Base-by-base conservation (phyloP, 208 protist species). In the Acanthamoeba rhysodes region DNA sequence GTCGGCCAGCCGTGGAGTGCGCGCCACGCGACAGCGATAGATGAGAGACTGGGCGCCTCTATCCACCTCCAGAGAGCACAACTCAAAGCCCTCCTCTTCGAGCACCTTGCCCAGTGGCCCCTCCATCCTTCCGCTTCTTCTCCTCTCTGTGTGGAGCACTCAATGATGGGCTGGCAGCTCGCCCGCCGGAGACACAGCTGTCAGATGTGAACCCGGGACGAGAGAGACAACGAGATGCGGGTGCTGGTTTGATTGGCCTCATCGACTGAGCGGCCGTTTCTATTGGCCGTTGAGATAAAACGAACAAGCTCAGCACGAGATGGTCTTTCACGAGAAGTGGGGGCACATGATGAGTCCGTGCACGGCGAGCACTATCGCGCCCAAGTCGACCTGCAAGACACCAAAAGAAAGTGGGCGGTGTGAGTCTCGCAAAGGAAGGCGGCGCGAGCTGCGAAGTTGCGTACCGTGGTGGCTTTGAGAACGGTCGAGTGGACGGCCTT, bases 401-500 rank as follows among this genome's bases (percentile, higher is more conserved):
- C 4, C 32, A 5, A 72, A 24, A 48, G 66, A 90, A 50, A 62
- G 16, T n/a, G 48, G 84, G 48, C 10, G 16, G n/a, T n/a, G 45
- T 2, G 59, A 66, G 24, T 18, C 24, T 66, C 41, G 41, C 41
- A 7, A 45, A 45, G 5, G 41, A 1, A 45, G 41, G 41, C 41
- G 3, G 1, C 5, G 3, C 5, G 5, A 45, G 41, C 41, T 45
- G 6, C 20, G 4, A 3, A 4, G n/a, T 14, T 12, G 27, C 10
- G 76, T 50, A 92, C 85, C n/a, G 45, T 66, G 32, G 85, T 92
- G 45, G 85, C 85, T 18, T 66, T 66, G 10, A 76, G 57, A 18
- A 92, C 85, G 55, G 85, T 72, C 29, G 85, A 92, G 32, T 92
- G 85, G 4, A 70, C 85, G 27, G 85, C 85, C 64, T 92, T 92